Percentiles rank a stretch among this genome's conserved stretches.
Conservation (phyloP, 306 rosid genomes). For the Rosa persica region DNA sequence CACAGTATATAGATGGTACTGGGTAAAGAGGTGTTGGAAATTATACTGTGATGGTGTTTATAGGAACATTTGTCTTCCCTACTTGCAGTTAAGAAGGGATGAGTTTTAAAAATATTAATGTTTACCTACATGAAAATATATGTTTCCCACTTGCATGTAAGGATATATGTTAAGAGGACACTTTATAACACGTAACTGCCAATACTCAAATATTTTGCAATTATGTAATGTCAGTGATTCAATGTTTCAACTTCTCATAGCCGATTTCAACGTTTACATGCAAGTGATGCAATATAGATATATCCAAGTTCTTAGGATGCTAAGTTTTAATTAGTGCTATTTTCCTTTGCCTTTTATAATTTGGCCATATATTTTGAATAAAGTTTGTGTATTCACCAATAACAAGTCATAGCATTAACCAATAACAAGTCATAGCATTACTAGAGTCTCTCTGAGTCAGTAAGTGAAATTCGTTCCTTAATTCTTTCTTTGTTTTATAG, state of each 20-base stretch:
- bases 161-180: neutral
- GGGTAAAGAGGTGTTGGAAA: neutral
- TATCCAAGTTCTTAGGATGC: neutral
- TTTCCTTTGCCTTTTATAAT: neutral
- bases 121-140: neutral
- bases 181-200: neutral
- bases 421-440: neutral
- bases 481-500: slow-evolving; percentile 30
- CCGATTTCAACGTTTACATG: neutral
- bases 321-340: neutral
- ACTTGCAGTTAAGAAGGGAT: neutral
- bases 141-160: neutral
- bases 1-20: neutral
- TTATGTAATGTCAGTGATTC: neutral
- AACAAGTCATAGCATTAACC: neutral
- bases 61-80: neutral
- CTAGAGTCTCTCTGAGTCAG: neutral
- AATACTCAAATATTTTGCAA: neutral
- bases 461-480: neutral
- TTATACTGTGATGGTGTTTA: neutral
- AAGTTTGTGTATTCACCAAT: neutral
- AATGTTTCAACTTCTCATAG: neutral
- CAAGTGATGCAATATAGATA: neutral
- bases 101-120: neutral
- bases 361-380: neutral